Evolutionary conservation across 306 rosid genomes (phyloP).

Genomic region (Pterocarpus santalinus): DNA sequence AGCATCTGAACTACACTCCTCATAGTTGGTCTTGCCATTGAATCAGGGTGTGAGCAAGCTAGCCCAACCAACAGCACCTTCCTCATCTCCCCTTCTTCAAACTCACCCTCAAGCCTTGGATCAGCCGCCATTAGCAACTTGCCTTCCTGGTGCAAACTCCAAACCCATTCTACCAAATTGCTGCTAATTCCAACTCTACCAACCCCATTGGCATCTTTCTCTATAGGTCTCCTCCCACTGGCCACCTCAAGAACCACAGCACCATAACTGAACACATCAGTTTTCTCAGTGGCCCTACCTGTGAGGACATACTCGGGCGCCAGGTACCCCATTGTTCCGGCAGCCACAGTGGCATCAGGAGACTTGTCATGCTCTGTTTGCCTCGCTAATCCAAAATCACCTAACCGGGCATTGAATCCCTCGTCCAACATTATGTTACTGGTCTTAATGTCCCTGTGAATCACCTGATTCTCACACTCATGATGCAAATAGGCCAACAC

Average conservation of each 20-base stretch:
- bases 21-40: constrained; percentile 75
- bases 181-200: constrained; percentile 54
- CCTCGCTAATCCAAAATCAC: constrained; percentile 88
- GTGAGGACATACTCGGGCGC: constrained; percentile 93
- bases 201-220: constrained; percentile 55
- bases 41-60: constrained; percentile 88
- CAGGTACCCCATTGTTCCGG: constrained; percentile 93
- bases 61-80: constrained; percentile 71
- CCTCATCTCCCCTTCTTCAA: constrained; percentile 75
- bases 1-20: constrained; percentile 83
- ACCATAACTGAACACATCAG: constrained; percentile 88
- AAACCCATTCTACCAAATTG: constrained; percentile 92
- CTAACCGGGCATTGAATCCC: constrained; percentile 83
- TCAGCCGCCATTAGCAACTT: constrained; percentile 71
- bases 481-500: constrained; percentile 87
- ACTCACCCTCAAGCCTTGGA: constrained; percentile 62
- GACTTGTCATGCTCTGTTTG: constrained; percentile 91
- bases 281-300: constrained; percentile 83
- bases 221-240: constrained; percentile 87
- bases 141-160: constrained; percentile 82
- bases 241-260: constrained; percentile 93
- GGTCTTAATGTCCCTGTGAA: constrained; percentile 84
- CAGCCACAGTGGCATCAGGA: constrained; percentile 91
- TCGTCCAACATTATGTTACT: constrained; percentile 91
- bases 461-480: constrained; percentile 90